Percentiles rank a stretch among this genome's conserved stretches.
Conservation (phyloP, 257 asterid genomes). For the Rubia yunnanensis region DNA sequence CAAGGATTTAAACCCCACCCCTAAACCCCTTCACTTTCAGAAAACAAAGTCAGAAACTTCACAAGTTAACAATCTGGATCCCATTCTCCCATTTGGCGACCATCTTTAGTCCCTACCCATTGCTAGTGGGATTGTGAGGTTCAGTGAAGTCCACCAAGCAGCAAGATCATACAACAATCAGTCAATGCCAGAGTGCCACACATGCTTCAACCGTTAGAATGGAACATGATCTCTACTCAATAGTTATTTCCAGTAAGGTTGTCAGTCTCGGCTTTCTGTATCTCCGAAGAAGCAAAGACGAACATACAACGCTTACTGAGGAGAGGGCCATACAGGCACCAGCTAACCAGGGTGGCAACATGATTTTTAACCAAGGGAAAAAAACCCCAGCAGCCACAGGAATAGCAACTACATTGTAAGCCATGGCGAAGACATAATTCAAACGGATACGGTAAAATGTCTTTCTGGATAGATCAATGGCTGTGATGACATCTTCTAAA, state of each 20-base stretch:
- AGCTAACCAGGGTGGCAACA: constrained; percentile 95
- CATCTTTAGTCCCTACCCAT: constrained; percentile 33
- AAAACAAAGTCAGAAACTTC: not conserved
- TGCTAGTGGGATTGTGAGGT: constrained; percentile 61
- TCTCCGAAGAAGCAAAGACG: constrained; percentile 83
- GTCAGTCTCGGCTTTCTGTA: constrained; percentile 90
- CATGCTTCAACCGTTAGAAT: constrained; percentile 71
- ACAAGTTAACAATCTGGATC: not conserved
- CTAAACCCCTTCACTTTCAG: not conserved
- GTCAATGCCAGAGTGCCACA: constrained; percentile 66
- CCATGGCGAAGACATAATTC: constrained; percentile 82
- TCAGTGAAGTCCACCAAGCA: constrained; percentile 62
- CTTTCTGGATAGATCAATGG: constrained; percentile 88
- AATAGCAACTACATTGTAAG: constrained; percentile 76
- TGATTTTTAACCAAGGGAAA: constrained; percentile 55
- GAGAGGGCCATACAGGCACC: constrained; percentile 99
- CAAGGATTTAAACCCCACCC: not conserved
- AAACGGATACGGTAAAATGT: constrained; percentile 65
- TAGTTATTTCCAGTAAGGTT: constrained; percentile 70
- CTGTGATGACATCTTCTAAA: constrained; percentile 93
- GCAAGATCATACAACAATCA: constrained; percentile 77
- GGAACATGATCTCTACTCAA: constrained; percentile 40
- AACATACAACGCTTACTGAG: constrained; percentile 90
- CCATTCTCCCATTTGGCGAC: not conserved
- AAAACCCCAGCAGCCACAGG: constrained; percentile 87